These are phyloP conservation scores for Penstemon davidsonii DNA, from an alignment of 257 asterid genomes.

Conservation along the genomic window DNA sequence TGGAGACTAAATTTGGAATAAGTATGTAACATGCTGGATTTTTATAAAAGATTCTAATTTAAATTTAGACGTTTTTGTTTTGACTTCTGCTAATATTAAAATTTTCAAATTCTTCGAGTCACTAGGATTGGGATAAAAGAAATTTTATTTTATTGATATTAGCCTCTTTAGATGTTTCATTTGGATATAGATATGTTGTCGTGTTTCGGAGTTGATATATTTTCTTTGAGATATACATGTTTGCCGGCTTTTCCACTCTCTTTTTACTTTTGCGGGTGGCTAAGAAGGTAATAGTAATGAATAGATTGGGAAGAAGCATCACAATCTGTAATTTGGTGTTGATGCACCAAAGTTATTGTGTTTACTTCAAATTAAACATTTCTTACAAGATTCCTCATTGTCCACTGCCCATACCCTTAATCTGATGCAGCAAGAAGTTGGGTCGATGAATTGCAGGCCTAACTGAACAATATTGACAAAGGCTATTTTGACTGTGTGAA, in stretches of 20 bases:
- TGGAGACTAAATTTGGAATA: conserved; percentile 17
- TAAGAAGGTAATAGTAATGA: conserved; percentile 1
- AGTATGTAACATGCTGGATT: conserved; percentile 10
- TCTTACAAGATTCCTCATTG: neutral
- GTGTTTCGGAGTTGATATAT: conserved; percentile 1
- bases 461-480: neutral
- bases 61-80: conserved; percentile 11
- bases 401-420: conserved; percentile 1
- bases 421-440: neutral
- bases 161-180: conserved; percentile 18
- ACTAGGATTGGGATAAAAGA: neutral
- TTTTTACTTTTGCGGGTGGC: neutral
- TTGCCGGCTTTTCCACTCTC: neutral
- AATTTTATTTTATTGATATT: conserved; percentile 4
- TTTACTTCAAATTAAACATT: conserved; percentile 14
- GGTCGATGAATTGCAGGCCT: neutral
- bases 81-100: conserved; percentile 1
- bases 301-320: neutral
- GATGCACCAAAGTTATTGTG: conserved; percentile 9
- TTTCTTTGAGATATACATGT: neutral
- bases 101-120: neutral
- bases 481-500: neutral
- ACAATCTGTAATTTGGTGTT: conserved; percentile 23
- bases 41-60: conserved; percentile 10
- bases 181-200: neutral